Evolutionary conservation across 495 filamentous ascomycete genomes (phyloP), one percentile per base, ranked within the genome.

Genomic region (Tuber calosporum): DNA sequence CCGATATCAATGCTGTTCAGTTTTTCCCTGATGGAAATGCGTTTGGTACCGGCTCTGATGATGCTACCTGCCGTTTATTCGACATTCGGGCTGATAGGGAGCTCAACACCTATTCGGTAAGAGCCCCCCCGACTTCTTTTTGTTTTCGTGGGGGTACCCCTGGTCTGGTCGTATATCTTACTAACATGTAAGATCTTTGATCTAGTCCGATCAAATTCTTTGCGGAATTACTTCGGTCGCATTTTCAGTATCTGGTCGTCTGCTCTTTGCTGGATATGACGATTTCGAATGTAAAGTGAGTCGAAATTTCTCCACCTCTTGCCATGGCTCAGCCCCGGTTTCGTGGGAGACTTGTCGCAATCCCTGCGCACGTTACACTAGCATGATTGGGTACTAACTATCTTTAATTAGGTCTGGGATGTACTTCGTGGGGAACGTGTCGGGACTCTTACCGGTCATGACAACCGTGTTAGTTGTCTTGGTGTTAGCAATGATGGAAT

Each of bases 21-120:
- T 99, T 97, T 85, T 98, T 99, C 89, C 95, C 95, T 67, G 96
- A 97, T 82, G 95, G 95, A 75, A 96, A 99, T 82, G 96, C 95
- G 53, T 98, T 99, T 80, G 96, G 97, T 75, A 99, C 95, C 68
- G 95, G 95, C 75, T 99, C 95, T 73, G 95, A 99, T 79, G 95
- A 99, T 83, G 95, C 95, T 71, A 96, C 94, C 66, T 99, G 95
- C 88, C 90, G 95, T 73, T 87, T 99, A 37, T 99, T 99, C 80
- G 95, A 99, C 83, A 97, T 99, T 81, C 92, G 95, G 73, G 95
- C 95, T 71, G 95, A 99, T 81, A 87, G 95, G 69, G 96, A 98
- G 83, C 87, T 99, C 72, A 97, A 99, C 84, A 92, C 90, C 79
- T 99, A 99, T 83, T 92, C 94, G 80, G 94, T 98, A 88, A 82